Evolutionary conservation across 2,329 filamentous ascomycete genomes (phyloP).

Genomic region (Ilyonectria destructans): DNA sequence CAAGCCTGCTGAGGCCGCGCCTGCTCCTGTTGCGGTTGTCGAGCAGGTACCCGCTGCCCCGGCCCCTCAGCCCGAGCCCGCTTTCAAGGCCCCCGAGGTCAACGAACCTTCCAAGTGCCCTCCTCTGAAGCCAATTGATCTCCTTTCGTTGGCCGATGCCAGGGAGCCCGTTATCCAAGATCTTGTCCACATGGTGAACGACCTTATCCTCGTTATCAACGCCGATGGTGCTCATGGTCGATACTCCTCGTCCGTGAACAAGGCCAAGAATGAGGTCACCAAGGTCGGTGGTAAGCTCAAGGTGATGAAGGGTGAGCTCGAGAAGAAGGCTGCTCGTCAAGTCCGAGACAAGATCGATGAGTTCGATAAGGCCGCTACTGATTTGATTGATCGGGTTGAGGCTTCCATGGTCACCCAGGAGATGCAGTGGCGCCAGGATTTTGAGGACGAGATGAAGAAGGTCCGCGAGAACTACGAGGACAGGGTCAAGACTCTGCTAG

Average conservation of each 20-base stretch:
- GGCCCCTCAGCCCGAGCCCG: slow-evolving; percentile 47
- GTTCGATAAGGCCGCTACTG: slow-evolving; percentile 89
- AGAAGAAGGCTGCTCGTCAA: slow-evolving; percentile 81
- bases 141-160: slow-evolving; percentile 81
- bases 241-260: slow-evolving; percentile 84
- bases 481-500: slow-evolving; percentile 84
- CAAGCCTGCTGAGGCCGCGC: slow-evolving; percentile 40
- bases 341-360: slow-evolving; percentile 81
- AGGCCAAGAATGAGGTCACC: slow-evolving; percentile 87
- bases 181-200: slow-evolving; percentile 94
- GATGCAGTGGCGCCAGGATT: slow-evolving; percentile 87
- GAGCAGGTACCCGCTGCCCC: slow-evolving; percentile 53
- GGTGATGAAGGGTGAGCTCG: slow-evolving; percentile 78
- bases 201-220: slow-evolving; percentile 94
- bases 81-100: slow-evolving; percentile 73
- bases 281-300: slow-evolving; percentile 86
- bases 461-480: slow-evolving; percentile 85
- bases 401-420: slow-evolving; percentile 87
- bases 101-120: slow-evolving; percentile 77
- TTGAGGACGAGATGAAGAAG: slow-evolving; percentile 86
- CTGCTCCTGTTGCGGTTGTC: slow-evolving; percentile 49
- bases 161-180: slow-evolving; percentile 93
- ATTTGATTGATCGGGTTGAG: slow-evolving; percentile 92
- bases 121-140: slow-evolving; percentile 81
- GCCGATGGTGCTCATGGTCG: slow-evolving; percentile 84